These are phyloP conservation scores for Monosporozyma aquatica DNA, from an alignment of 805 yeast genomes.

Conservation along the genomic window DNA sequence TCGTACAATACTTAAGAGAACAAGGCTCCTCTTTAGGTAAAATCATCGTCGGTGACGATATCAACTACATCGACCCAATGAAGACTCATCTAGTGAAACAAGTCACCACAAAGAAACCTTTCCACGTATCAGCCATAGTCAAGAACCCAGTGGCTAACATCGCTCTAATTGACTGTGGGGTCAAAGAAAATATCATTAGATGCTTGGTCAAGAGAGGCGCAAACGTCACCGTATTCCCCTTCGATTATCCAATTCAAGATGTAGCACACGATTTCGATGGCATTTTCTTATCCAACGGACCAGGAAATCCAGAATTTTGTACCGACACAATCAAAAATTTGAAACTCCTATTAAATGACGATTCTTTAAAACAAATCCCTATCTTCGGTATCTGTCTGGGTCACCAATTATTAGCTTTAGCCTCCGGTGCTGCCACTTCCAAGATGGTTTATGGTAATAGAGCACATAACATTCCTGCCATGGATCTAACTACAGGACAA, in stretches of 20 bases:
- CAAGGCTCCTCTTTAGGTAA: constrained; percentile 91
- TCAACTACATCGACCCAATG: constrained; percentile 82
- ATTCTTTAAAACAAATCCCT: constrained; percentile 55
- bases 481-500: constrained; percentile 80
- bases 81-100: constrained; percentile 81
- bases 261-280: constrained; percentile 92
- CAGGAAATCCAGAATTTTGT: constrained; percentile 96
- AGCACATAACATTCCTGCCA: constrained; percentile 96
- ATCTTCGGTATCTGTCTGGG: constrained; percentile 97
- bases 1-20: constrained; percentile 88
- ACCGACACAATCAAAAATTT: constrained; percentile 65
- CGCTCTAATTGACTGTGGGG: constrained; percentile 96
- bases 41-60: constrained; percentile 57
- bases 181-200: constrained; percentile 92
- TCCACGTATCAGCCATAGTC: constrained; percentile 65
- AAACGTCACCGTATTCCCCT: constrained; percentile 92
- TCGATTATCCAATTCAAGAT: constrained; percentile 85
- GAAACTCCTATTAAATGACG: constrained; percentile 54
- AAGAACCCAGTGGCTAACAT: constrained; percentile 46
- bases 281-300: constrained; percentile 88
- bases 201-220: constrained; percentile 94
- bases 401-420: constrained; percentile 91
- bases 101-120: constrained; percentile 92
- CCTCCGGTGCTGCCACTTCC: constrained; percentile 85
- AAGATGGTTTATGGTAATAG: constrained; percentile 97